Base-by-base conservation (phyloP, 2,329 filamentous ascomycete species). In the Graphilbum fragrans region DNA sequence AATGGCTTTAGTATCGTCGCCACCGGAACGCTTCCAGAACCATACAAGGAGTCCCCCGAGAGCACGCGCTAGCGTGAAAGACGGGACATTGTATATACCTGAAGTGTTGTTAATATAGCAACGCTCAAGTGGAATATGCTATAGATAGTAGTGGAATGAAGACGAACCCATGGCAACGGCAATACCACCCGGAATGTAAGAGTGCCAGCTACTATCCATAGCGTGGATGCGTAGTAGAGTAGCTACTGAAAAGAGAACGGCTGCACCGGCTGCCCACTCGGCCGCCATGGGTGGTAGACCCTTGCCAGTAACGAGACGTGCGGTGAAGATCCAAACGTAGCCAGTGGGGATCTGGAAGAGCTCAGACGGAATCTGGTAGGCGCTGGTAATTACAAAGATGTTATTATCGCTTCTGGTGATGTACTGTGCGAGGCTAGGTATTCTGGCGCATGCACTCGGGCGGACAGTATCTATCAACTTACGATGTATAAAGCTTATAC, bases 41-140 rank as follows among this genome's bases (percentile, higher is more conserved):
- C 83, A 87, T 48, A 77, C 80, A 22, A 73, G 51, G 8, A 77
- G 37, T 0, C 92, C 92, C 3, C 92, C 92, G 10, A 86, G 76
- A 0, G 86, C 84, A 47, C 92, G 70, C 1, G 92, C 88, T 31
- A 98, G 66, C 0, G 92, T 98, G 56, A 98, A 98, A 0, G 86
- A 94, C 0, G 92, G 92, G 1, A 90, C 86, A 53, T 96, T 98
- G 63, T 96, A 98, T 78, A 98, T 98, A 38, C 92, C 82, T 81
- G 29, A 12, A 10, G 37, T 19, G 3, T 16, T 19, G 27, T 35
- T 23, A 32, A 12, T 8, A 29, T 8, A 29, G 14, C 14, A 29
- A 29, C 25, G 8, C 14, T 29, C 25, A 29, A 14, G 31, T 16
- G 19, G 18, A 7, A 22, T 10, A 37, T 11, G n/a, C n/a, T n/a